Conservation (phyloP, 129 eudicot species). For the Sambucus nigra region DNA sequence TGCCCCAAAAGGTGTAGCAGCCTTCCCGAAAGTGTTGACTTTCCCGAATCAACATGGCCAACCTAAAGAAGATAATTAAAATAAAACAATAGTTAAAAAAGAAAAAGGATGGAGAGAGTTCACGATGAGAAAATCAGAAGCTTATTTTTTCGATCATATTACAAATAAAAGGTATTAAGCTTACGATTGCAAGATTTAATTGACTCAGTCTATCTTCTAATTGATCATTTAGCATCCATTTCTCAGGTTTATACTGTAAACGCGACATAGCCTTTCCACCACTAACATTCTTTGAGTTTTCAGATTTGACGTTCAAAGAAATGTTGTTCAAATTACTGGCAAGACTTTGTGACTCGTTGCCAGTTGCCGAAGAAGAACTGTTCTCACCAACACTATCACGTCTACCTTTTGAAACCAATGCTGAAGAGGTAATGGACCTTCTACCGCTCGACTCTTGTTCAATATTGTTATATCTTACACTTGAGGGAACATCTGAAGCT, state of each 20-base stretch:
- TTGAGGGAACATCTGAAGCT: slow-evolving; percentile 25
- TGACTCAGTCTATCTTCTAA: slow-evolving; percentile 42
- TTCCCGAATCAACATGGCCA: slow-evolving; percentile 99
- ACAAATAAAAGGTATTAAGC: slow-evolving; percentile 14
- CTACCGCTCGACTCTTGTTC: slow-evolving; percentile 24
- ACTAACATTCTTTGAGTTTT: slow-evolving; percentile 24
- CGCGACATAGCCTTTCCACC: slow-evolving; percentile 22
- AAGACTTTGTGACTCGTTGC: slow-evolving; percentile 21
- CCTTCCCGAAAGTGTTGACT: slow-evolving; percentile 96
- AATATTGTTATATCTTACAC: slow-evolving; percentile 20
- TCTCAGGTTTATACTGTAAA: slow-evolving; percentile 62
- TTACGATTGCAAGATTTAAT: slow-evolving; percentile 95
- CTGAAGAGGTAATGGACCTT: slow-evolving; percentile 29
- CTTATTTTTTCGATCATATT: neutral
- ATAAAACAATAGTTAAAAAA: neutral
- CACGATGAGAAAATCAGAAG: neutral
- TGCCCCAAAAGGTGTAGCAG: slow-evolving; percentile 78
- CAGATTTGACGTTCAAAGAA: slow-evolving; percentile 41
- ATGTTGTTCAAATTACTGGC: slow-evolving; percentile 23
- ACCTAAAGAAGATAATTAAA: slow-evolving; percentile 37
- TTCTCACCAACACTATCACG: slow-evolving; percentile 16
- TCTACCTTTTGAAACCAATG: slow-evolving; percentile 25
- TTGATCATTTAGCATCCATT: slow-evolving; percentile 64
- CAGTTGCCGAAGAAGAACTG: slow-evolving; percentile 14
- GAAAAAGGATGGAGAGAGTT: neutral